These are phyloP conservation scores for Fennellomyces sp. DNA, from an alignment of 371 early-diverging fungal species.

Conservation along the genomic window DNA sequence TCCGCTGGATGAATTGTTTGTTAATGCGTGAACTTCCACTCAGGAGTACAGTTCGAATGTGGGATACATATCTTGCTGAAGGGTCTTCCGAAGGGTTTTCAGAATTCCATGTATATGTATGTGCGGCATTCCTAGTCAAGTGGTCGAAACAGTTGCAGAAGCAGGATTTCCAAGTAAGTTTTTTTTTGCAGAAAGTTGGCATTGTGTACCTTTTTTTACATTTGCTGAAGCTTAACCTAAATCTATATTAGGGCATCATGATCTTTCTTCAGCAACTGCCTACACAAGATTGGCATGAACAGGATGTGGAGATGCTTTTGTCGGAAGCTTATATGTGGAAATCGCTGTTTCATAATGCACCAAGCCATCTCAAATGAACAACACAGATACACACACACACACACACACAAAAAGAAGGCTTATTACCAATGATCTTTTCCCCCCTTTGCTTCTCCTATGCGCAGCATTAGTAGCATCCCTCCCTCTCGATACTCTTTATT, in stretches of 20 bases:
- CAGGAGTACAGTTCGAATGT: constrained; percentile 89
- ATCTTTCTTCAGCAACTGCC: constrained; percentile 93
- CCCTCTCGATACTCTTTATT: too few species aligned
- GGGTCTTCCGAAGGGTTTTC: constrained; percentile 88
- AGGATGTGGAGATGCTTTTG: constrained; percentile 91
- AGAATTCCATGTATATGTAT: constrained; percentile 96
- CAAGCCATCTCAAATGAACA: constrained; percentile 64
- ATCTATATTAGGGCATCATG: constrained; percentile 73
- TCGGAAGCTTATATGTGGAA: constrained; percentile 97
- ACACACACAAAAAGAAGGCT: background rate
- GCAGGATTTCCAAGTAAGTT: constrained; percentile 83
- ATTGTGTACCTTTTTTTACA: background rate
- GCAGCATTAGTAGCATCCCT: background rate
- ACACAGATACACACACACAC: background rate
- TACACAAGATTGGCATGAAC: constrained; percentile 85
- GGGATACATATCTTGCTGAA: constrained; percentile 97
- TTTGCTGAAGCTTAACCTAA: background rate
- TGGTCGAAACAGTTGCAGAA: constrained; percentile 86
- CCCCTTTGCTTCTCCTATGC: background rate
- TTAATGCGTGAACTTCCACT: constrained; percentile 95
- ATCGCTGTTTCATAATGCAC: constrained; percentile 88
- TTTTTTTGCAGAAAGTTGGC: background rate
- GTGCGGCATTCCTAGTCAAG: constrained; percentile 94
- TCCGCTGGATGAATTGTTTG: constrained; percentile 99
- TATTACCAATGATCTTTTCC: background rate